phyloP scores from a whole-genome alignment of 2,329 filamentous ascomycete genomes.

The Colletotrichum orbiculare region DNA sequence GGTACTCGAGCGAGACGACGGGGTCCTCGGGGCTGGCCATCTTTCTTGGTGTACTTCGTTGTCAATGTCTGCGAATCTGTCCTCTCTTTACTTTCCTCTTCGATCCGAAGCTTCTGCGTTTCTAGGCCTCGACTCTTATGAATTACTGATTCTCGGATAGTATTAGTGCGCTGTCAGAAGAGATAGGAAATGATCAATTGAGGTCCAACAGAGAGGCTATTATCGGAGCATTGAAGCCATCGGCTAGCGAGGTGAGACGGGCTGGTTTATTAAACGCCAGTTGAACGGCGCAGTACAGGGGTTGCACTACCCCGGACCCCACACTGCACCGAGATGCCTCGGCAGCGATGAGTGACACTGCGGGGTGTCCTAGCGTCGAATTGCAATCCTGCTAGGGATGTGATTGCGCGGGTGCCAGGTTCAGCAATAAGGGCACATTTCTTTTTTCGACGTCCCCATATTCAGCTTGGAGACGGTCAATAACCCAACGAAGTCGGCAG shows the following conservation, averaged over 20 bases:
- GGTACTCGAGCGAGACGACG: slow-evolving; percentile 53
- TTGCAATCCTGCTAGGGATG: no score
- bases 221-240: no score
- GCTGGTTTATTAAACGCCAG: slow-evolving; percentile 5
- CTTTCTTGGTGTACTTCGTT: neutral
- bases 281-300: neutral
- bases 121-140: neutral
- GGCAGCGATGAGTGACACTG: slow-evolving; percentile 29
- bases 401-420: no score
- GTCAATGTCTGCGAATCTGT: neutral
- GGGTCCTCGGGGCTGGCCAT: slow-evolving; percentile 34
- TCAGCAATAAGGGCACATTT: no score
- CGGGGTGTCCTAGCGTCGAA: slow-evolving; percentile 24
- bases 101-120: neutral
- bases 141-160: no score
- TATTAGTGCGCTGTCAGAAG: no score
- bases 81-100: neutral
- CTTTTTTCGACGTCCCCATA: no score
- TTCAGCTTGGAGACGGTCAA: no score
- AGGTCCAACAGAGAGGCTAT: no score
- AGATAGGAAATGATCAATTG: no score
- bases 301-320: slow-evolving; percentile 32
- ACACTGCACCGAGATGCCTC: slow-evolving; percentile 36
- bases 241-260: neutral
- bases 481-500: no score